Base-by-base conservation (phyloP, 768 basidiomycete species). In the Tulasnella sp. region DNA sequence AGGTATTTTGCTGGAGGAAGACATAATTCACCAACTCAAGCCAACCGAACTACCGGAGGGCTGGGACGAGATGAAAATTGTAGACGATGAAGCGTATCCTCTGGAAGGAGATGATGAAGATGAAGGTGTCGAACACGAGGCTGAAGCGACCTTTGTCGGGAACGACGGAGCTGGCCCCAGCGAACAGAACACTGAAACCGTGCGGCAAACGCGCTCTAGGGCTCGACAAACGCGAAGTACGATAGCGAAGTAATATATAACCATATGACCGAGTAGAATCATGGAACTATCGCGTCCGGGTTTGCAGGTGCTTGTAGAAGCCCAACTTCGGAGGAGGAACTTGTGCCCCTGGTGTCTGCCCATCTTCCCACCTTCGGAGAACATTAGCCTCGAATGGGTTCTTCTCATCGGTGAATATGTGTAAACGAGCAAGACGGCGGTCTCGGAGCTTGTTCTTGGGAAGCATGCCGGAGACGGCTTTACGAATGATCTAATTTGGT, bases 381-480 rank as follows among this genome's bases (percentile, higher is more conserved):
- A 96, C 86, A 81, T 97, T 97, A 14, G 86, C 86, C 75, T 89
- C 88, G 77, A 94, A 87, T 15, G 90, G 89, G 78, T 93, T 88
- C 71, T 79, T 76, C 42, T 89, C 84, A 12, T 88, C 92, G 52
- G 93, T 89, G 81, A 96, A 99, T 79, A 99, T 92, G 78, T 93
- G 91, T 70, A 99, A 86, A 75, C 97, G 86, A 77, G 93, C 94
- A 70, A 99, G 83, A 42, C 97, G 88, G 67, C 93, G 87, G 68
- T 97, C 93, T 34, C 97, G 89, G 78, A 97, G 89, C 79, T 92
- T 96, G 86, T 99, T 99, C 85, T 99, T 99, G 40, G 97, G 97
- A 74, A 99, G 86, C 97, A 99, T 99, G 80, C 97, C 94, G 14
- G 97, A 93, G 4, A 99, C 97, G 3, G 97, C 97, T 79, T 94